phyloP scores from a whole-genome alignment of 345 rosid genomes.

The Arabidopsis suecica region DNA sequence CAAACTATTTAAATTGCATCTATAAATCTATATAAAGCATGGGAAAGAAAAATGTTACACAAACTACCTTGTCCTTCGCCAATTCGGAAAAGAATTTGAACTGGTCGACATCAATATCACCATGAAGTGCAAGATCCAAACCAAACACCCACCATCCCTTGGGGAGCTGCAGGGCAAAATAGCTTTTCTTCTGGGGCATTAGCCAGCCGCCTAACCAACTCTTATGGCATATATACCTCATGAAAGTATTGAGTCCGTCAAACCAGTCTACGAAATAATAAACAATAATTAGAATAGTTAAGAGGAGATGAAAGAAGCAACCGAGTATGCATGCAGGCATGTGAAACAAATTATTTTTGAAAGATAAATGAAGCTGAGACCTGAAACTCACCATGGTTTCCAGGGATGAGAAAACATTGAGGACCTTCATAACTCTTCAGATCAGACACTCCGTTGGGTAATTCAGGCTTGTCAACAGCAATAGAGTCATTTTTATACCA shows the following conservation, averaged over 20 bases:
- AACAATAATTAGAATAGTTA: constrained; percentile 15
- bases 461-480: constrained; percentile 86
- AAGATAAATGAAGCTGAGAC: constrained; percentile 34
- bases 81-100: constrained; percentile 94
- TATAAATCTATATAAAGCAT: background rate
- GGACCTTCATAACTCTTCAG: constrained; percentile 92
- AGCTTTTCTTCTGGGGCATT: constrained; percentile 99
- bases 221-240: constrained; percentile 97
- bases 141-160: constrained; percentile 98
- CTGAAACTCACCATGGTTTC: constrained; percentile 87
- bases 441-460: constrained; percentile 71
- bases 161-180: constrained; percentile 95
- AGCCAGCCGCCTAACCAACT: constrained; percentile 99
- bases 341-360: constrained; percentile 25
- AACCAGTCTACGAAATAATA: constrained; percentile 73
- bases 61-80: constrained; percentile 71
- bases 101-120: constrained; percentile 98
- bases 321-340: background rate
- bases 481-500: constrained; percentile 77
- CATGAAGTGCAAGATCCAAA: constrained; percentile 96
- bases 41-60: constrained; percentile 17
- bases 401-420: constrained; percentile 92
- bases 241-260: constrained; percentile 96
- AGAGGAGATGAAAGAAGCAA: constrained; percentile 25
- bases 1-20: background rate